phyloP scores from a whole-genome alignment of 2,329 filamentous ascomycete genomes.

The Proliferodiscus dingleyae region DNA sequence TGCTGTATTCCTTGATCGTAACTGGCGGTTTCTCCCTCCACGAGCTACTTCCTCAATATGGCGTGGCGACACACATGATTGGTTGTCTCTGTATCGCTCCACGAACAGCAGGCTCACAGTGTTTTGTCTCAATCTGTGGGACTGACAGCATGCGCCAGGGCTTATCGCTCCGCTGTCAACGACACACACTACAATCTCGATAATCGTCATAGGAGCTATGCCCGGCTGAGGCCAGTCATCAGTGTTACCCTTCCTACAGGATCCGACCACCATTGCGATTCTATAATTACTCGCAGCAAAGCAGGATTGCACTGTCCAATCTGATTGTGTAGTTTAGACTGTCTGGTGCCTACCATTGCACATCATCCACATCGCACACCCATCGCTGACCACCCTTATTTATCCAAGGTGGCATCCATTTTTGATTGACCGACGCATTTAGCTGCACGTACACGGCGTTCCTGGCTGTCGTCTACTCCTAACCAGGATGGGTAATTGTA shows the following conservation, averaged over 20 bases:
- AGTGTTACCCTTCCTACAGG: not conserved
- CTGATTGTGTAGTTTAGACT: not conserved
- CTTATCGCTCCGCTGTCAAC: not conserved
- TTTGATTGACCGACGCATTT: no score
- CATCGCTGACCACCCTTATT: not conserved
- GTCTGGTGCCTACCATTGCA: slow-evolving; percentile 7
- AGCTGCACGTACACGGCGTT: not conserved
- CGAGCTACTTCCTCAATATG: no score
- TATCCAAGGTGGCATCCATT: no score
- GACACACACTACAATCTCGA: not conserved
- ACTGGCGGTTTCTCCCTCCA: no score
- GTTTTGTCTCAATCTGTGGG: no score
- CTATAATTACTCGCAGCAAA: not conserved
- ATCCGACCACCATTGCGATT: not conserved
- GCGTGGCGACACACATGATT: no score
- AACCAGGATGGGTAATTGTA: no score
- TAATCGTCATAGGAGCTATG: not conserved
- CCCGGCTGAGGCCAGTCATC: not conserved
- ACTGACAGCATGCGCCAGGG: no score
- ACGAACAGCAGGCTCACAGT: no score
- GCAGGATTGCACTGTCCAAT: not conserved
- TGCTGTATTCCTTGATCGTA: no score
- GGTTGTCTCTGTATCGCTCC: no score
- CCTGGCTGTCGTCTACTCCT: not conserved
- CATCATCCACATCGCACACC: slow-evolving; percentile 30